phyloP scores from a whole-genome alignment of 129 eudicot genomes.

The Oenanthe sinensis region DNA sequence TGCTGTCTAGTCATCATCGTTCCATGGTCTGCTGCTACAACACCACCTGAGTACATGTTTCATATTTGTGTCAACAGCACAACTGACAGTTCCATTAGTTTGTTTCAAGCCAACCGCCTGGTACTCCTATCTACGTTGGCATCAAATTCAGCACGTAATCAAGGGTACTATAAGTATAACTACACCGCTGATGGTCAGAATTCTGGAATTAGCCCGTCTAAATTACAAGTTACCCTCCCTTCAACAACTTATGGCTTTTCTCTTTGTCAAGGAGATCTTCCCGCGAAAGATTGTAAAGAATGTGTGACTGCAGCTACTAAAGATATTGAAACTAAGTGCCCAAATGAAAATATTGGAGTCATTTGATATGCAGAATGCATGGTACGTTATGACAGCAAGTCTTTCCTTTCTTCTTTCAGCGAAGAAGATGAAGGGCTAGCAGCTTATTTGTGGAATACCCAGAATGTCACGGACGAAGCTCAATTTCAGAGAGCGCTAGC shows the following conservation, averaged over 20 bases:
- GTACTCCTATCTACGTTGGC: neutral
- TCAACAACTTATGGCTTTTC: conserved; percentile 4
- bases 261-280: conserved; percentile 41
- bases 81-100: neutral
- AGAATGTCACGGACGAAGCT: neutral
- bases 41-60: neutral
- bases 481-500: neutral
- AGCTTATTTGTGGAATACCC: neutral
- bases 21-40: neutral
- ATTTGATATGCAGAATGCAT: conserved; percentile 23
- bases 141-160: neutral
- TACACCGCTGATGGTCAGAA: neutral
- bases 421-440: neutral
- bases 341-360: neutral
- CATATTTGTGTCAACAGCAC: neutral
- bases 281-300: conserved; percentile 12
- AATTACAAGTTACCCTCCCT: neutral
- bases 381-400: conserved; percentile 20
- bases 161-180: conserved; percentile 3
- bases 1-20: neutral
- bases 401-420: conserved; percentile 1
- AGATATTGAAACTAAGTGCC: neutral
- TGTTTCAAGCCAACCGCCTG: neutral
- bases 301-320: conserved; percentile 13
- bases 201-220: conserved; percentile 4